Evolutionary conservation across 1,139 yeast species (phyloP).

Genomic region (Meyerozyma elateridarum): DNA sequence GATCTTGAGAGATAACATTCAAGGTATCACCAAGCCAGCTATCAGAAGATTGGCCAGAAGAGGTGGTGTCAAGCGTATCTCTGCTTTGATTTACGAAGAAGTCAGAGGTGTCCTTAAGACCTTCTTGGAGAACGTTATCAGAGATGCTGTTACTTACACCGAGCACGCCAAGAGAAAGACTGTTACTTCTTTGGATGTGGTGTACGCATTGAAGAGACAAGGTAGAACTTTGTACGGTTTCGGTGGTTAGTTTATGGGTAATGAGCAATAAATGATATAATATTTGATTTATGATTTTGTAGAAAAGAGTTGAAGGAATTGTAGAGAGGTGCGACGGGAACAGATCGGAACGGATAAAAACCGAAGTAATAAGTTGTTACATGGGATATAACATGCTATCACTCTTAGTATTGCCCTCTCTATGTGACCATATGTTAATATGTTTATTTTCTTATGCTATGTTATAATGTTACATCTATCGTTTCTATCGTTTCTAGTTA

Average conservation of each 20-base stretch:
- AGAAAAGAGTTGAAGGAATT: too few species aligned
- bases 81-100: conserved; percentile 22
- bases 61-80: conserved; percentile 24
- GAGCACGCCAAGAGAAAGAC: conserved; percentile 23
- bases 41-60: conserved; percentile 23
- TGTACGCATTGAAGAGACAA: conserved; percentile 22
- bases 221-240: conserved; percentile 24
- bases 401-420: too few species aligned
- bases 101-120: conserved; percentile 20
- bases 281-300: not conserved
- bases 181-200: conserved; percentile 20
- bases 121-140: conserved; percentile 21
- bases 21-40: conserved; percentile 22
- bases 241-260: conserved; percentile 15
- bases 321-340: too few species aligned
- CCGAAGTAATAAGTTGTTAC: too few species aligned
- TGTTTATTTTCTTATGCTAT: not conserved
- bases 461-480: not conserved
- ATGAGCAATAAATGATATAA: conserved; percentile 3
- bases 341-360: too few species aligned
- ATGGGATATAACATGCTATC: too few species aligned
- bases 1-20: conserved; percentile 21
- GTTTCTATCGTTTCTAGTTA: not conserved
- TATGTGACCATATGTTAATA: too few species aligned
- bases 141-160: conserved; percentile 22